Evolutionary conservation across 2,329 filamentous ascomycete genomes (phyloP), one percentile per base, ranked within the genome.

Genomic region (Fusarium oligoseptatum): DNA sequence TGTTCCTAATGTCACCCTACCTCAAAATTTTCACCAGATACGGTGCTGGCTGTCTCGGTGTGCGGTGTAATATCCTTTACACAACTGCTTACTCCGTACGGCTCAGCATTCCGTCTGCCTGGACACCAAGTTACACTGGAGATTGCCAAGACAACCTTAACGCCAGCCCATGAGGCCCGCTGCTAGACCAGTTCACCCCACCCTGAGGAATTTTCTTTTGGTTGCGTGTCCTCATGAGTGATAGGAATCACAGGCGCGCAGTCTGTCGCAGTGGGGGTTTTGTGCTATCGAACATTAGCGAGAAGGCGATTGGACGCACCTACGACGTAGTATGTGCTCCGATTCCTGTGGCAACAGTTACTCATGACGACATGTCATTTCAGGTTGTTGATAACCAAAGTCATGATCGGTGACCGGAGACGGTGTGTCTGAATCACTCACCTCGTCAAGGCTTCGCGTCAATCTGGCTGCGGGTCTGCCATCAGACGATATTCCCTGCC

Each of bases 91-190:
- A 32, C 41, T 32, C 48, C 55, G 48, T 52, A 32, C 50, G 50
- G 50, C 50, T n/a, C 66, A 37, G 62, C 71, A 76, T 77, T 70
- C 69, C 76, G 34, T 60, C 52, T 63, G 22, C 56, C 58, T 68
- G 68, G 65, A 60, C 43, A 71, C 22, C 48, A 62, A 66, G 72
- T 66, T 69, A 69, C 60, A 60, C 68, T 62, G 43, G 63, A 61
- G 60, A 76, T 73, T 72, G 69, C 73, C 73, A 77, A 78, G 75
- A 71, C 64, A 66, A 68, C 71, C 55, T 75, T 66, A 65, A 72
- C 69, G 66, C 67, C 68, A 68, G 50, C 62, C 74, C 60, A 50
- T 68, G 66, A 67, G 65, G 66, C 39, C 68, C 71, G 58, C 60
- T 66, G 27, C 50, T 34, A 50, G 64, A 39, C 62, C 37, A 34